Conservation (phyloP, 352 stramenopile genomes). For the Pseudoperonospora humuli region DNA sequence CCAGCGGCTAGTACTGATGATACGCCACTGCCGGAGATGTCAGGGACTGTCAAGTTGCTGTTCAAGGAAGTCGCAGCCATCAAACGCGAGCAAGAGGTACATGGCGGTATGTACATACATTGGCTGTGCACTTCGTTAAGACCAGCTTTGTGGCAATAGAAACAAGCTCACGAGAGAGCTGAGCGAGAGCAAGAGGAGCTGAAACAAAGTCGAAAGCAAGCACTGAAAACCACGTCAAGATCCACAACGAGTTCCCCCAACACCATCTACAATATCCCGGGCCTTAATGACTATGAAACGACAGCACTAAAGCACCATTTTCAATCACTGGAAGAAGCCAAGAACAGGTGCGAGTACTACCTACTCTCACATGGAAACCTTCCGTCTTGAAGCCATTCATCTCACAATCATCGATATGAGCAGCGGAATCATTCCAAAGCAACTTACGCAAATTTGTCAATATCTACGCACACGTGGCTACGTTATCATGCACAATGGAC, state of each 20-base stretch:
- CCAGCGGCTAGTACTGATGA: slow-evolving; percentile 13
- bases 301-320: slow-evolving; percentile 46
- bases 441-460: slow-evolving; percentile 8
- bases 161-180: slow-evolving; percentile 18
- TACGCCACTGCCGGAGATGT: slow-evolving; percentile 40
- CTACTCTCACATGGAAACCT: too few relatives aligned
- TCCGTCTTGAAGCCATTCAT: too few relatives aligned
- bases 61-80: slow-evolving; percentile 54
- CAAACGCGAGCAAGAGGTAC: slow-evolving; percentile 37
- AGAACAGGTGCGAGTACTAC: slow-evolving; percentile 26
- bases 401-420: not conserved
- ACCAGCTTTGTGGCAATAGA: slow-evolving; percentile 7
- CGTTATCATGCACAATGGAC: slow-evolving; percentile 11
- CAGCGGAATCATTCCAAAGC: slow-evolving; percentile 16
- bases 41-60: slow-evolving; percentile 61
- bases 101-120: not conserved
- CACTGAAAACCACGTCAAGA: slow-evolving; percentile 4
- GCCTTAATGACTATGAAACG: slow-evolving; percentile 46
- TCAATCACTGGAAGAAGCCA: slow-evolving; percentile 31
- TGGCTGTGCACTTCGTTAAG: not conserved
- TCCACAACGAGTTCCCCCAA: slow-evolving; percentile 3
- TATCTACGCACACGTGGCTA: slow-evolving; percentile 25
- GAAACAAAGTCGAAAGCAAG: slow-evolving; percentile 21
- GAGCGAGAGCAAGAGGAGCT: slow-evolving; percentile 42
- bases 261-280: slow-evolving; percentile 10